Evolutionary conservation across 305 asterid species (phyloP), one percentile per base, ranked within the genome.

Genomic region (Caryopteris hybrid): DNA sequence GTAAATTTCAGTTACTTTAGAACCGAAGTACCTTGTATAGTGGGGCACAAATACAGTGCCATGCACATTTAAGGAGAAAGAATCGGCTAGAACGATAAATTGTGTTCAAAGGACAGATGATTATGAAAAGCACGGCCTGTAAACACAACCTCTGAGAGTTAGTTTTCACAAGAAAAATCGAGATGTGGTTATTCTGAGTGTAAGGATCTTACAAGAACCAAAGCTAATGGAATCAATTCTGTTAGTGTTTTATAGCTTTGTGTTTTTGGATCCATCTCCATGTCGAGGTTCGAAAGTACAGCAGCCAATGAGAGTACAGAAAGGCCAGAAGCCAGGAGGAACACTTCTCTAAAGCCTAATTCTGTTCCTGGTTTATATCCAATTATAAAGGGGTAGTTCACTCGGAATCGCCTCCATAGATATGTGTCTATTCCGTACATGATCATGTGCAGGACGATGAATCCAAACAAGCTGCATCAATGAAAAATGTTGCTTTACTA

Each of bases 21-120:
- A 66, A 29, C 38, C 58, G 70, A 20, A 22, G 27, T 79, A 92
- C 98, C 96, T 88, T 92, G 74, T 85, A 90, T 17, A 93, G 89
- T 33, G 98, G 98, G 50, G 95, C 94, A 55, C 85, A 83, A 43
- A 92, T 39, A 62, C 96, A 92, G 47, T 46, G 98, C 94, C 95
- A 90, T 6, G 76, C 74, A 47, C 85, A 70, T 16, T 43, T 56
- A 9, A 92, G 53, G 62, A 93, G 89, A 69, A 86, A 88, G 77
- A 74, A 79, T 11, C 97, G 96, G 69, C 90, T 85, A 6, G 97
- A 86, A 21, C 92, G 95, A 55, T 86, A 90, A 50, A 93, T 50
- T 61, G 85, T 79, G 83, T 93, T 78, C 78, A 88, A 81, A 29
- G 98, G 98, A 73, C 92, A 86, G 61, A 88, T 43, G 11, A 76